Percentiles rank a stretch among this genome's conserved stretches.
These are phyloP conservation scores for Ogataea glucozyma DNA, from an alignment of 805 yeast genomes.

Conservation along the genomic window DNA sequence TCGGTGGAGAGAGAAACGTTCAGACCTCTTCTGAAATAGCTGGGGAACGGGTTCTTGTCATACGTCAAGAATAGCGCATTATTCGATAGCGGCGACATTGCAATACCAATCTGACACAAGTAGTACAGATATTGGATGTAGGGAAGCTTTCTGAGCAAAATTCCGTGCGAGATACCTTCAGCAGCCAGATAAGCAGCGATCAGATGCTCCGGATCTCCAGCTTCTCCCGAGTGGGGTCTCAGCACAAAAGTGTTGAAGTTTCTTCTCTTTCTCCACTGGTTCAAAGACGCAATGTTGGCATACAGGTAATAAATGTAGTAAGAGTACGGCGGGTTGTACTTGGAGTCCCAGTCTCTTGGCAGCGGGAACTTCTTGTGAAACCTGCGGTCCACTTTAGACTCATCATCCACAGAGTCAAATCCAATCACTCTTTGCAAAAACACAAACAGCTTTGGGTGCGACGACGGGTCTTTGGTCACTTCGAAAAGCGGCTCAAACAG, in stretches of 20 bases:
- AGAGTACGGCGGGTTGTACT: constrained; percentile 94
- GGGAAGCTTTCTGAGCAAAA: constrained; percentile 88
- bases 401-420: constrained; percentile 98
- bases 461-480: constrained; percentile 78
- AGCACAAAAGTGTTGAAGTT: constrained; percentile 88
- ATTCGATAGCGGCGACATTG: constrained; percentile 97
- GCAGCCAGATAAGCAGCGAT: constrained; percentile 86
- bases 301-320: constrained; percentile 88
- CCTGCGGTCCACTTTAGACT: constrained; percentile 85
- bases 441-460: constrained; percentile 87
- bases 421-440: constrained; percentile 95
- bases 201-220: constrained; percentile 99
- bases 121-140: constrained; percentile 91
- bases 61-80: constrained; percentile 94
- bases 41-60: constrained; percentile 94
- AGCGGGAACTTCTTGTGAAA: constrained; percentile 79
- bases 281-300: constrained; percentile 83
- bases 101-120: constrained; percentile 93
- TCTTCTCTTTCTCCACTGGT: constrained; percentile 74
- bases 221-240: constrained; percentile 98
- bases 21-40: constrained; percentile 88
- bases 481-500: constrained; percentile 87
- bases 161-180: constrained; percentile 95
- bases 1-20: constrained; percentile 95
- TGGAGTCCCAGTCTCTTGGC: constrained; percentile 79